These are phyloP conservation scores for Mycoemilia scoparia DNA, from an alignment of 192 early-diverging fungal species.

Conservation along the genomic window DNA sequence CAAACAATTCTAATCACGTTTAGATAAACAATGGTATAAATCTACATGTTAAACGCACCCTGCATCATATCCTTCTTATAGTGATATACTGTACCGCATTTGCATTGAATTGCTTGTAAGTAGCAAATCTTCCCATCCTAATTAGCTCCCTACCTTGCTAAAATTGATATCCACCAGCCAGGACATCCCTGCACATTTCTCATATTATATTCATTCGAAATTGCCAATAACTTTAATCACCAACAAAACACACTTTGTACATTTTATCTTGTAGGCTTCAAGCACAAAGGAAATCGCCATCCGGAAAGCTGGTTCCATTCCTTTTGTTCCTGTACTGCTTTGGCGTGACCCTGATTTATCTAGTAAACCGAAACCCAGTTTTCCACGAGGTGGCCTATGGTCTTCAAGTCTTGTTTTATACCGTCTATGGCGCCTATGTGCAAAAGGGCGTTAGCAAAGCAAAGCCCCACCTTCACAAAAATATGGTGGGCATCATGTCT, in stretches of 20 bases:
- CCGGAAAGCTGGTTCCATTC: constrained; percentile 22
- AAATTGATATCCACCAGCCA: no score
- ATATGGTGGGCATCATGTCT: constrained; percentile 19
- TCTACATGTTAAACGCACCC: neutral
- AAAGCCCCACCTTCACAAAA: constrained; percentile 12
- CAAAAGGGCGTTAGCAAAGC: constrained; percentile 19
- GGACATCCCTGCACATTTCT: no score
- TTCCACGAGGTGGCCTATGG: constrained; percentile 49
- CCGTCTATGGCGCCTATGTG: constrained; percentile 29
- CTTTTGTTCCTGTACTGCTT: constrained; percentile 31
- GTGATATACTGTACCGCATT: constrained; percentile 43
- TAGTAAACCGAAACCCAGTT: constrained; percentile 45
- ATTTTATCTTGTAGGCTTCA: constrained; percentile 30
- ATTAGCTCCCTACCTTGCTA: neutral
- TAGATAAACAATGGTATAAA: neutral
- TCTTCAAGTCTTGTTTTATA: constrained; percentile 29
- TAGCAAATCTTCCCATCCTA: constrained; percentile 12
- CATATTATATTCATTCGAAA: no score
- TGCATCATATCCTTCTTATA: constrained; percentile 8
- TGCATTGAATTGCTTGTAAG: no score
- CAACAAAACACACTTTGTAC: constrained; percentile 5
- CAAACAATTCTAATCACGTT: neutral
- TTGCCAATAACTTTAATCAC: no score
- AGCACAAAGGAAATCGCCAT: constrained; percentile 22
- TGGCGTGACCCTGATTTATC: constrained; percentile 36